phyloP scores from a whole-genome alignment of 108 stramenopile species.

The Cyclostephanos invisitatus region DNA sequence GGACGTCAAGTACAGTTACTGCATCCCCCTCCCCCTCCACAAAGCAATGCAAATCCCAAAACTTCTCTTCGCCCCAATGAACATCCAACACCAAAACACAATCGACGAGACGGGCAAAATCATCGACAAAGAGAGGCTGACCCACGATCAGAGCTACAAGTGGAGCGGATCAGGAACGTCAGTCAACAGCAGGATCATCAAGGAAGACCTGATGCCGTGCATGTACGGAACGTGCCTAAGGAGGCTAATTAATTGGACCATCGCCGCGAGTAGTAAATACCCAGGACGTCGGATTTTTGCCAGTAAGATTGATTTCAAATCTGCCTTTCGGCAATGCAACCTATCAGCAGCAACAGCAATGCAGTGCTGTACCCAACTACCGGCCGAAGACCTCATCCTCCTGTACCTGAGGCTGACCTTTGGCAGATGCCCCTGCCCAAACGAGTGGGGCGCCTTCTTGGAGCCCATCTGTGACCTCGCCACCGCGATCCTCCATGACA shows the following conservation, averaged over 20 bases:
- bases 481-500: background rate
- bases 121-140: background rate
- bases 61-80: too few species aligned
- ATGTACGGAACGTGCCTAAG: background rate
- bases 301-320: background rate
- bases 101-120: background rate
- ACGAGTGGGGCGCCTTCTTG: background rate
- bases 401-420: background rate
- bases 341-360: background rate
- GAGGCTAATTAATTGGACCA: background rate
- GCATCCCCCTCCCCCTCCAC: too few species aligned
- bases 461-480: background rate
- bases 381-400: background rate
- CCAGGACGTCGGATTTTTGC: background rate
- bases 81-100: too few species aligned
- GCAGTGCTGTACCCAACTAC: background rate
- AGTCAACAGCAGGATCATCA: background rate
- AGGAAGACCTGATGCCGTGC: background rate
- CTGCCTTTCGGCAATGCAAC: background rate
- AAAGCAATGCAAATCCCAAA: too few species aligned
- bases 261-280: background rate
- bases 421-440: background rate
- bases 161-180: conserved; percentile 5
- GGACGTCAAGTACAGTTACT: too few species aligned
- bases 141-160: conserved; percentile 11